Base-by-base conservation (phyloP, 306 rosid genomes). In the Elaeagnus macrophylla region DNA sequence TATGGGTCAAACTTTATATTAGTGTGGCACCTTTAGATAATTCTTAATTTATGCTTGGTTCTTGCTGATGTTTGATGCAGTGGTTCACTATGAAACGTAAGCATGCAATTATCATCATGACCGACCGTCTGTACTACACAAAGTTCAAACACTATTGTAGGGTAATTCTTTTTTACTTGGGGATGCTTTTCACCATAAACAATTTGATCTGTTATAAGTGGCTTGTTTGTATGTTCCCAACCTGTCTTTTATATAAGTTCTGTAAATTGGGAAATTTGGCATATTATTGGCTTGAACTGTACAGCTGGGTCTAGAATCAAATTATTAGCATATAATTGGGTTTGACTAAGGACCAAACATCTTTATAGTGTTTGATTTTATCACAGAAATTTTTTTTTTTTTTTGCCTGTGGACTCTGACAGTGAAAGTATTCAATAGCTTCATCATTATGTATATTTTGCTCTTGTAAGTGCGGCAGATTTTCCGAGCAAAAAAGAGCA, bases 61-160 rank as follows among this genome's bases (percentile, higher is more conserved):
- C 43, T 69, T 39, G 47, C 37, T 59, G 57, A 48, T 67, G 59
- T 67, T 66, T 65, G 9, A 25, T 75, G 76, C 85, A 91, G 97
- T 91, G 97, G 97, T 91, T 91, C 81, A 72, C 94, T 37, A 51
- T 91, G 94, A 86, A 80, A 61, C 83, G 97, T 47, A 81, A 80
- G 60, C 97, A 91, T 48, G 97, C 97, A 61, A 46, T 86, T 48
- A 77, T 84, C 46, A 39, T 80, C 63, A 67, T 84, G 83, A 84
- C 97, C 1, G 97, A 91, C 76, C 73, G 69, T 70, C 86, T 91
- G 16, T 91, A 91, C 72, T 81, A 84, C 48, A 70, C 69, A 37
- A 91, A 87, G 66, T 91, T 91, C 77, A 82, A 64, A 58, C 68
- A 72, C 17, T 71, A 76, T 72, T 91, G 97, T 89, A 77, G 81